A percentile compares a stretch with the other conserved stretches of the same genome.
Conservation (phyloP, 306 rosid genomes). For the Dalbergia cochinchinensis region DNA sequence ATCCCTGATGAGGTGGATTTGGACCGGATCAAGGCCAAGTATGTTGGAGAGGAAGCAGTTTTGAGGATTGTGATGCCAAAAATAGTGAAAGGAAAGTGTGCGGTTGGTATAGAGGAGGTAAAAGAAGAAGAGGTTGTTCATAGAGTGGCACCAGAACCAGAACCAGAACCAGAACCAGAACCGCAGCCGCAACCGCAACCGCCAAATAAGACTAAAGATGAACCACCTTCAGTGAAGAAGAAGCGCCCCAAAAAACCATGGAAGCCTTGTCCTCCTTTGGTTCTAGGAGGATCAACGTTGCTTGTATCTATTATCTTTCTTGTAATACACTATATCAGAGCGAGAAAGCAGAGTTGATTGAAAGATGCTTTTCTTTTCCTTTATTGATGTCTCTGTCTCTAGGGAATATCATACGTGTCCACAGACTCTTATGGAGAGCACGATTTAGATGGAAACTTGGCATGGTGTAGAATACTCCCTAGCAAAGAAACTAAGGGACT, state of each 20-base stretch:
- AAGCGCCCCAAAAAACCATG: conserved; percentile 35
- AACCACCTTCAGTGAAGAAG: conserved; percentile 37
- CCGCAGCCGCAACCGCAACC: neutral
- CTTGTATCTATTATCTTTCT: conserved; percentile 45
- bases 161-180: neutral
- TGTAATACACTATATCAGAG: conserved; percentile 47
- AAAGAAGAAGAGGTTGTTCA: conserved; percentile 55
- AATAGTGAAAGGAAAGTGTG: conserved; percentile 51
- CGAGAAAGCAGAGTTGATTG: conserved; percentile 14
- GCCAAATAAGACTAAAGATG: conserved; percentile 36
- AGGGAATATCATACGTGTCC: no score
- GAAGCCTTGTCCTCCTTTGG: conserved; percentile 55
- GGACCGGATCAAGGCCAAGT: conserved; percentile 72
- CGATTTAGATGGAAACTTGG: no score
- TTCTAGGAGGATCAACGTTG: conserved; percentile 56
- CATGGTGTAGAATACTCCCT: no score
- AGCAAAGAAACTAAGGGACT: no score
- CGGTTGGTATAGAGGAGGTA: conserved; percentile 63
- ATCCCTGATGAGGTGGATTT: conserved; percentile 65
- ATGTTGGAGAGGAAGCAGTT: conserved; percentile 51
- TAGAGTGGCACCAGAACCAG: conserved; percentile 30
- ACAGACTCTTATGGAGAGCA: no score
- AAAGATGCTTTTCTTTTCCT: neutral
- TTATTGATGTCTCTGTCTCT: neutral
- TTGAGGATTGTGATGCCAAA: conserved; percentile 73